A percentile compares a stretch with the other conserved stretches of the same genome.
Evolutionary conservation across 2,329 filamentous ascomycete species (phyloP).

Genomic region (Clarireedia monteithiana): DNA sequence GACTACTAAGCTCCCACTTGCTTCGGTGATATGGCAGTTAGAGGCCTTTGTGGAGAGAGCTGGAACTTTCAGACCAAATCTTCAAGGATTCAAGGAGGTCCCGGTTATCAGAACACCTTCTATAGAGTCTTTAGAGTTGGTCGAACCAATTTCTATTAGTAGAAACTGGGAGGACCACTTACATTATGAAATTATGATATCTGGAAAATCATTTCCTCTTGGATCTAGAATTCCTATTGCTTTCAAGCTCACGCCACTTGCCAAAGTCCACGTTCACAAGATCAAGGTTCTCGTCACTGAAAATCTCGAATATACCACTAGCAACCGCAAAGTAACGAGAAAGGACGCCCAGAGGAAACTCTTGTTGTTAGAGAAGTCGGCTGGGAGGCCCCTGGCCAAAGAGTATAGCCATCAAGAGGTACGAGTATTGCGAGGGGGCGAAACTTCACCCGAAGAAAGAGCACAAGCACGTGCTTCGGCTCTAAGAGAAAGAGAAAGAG

Average conservation of each 20-base stretch:
- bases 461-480: slow-evolving; percentile 29
- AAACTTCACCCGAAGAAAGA: slow-evolving; percentile 45
- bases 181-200: slow-evolving; percentile 72
- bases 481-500: slow-evolving; percentile 33
- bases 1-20: slow-evolving; percentile 64
- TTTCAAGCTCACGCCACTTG: slow-evolving; percentile 66
- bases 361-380: slow-evolving; percentile 62
- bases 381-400: slow-evolving; percentile 53
- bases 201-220: slow-evolving; percentile 67
- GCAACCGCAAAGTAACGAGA: slow-evolving; percentile 59
- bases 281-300: slow-evolving; percentile 69
- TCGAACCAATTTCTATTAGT: slow-evolving; percentile 69
- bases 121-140: slow-evolving; percentile 62
- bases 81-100: slow-evolving; percentile 60
- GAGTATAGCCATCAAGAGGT: slow-evolving; percentile 60
- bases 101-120: slow-evolving; percentile 60
- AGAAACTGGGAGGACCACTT: slow-evolving; percentile 70
- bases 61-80: slow-evolving; percentile 62
- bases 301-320: slow-evolving; percentile 63
- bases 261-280: slow-evolving; percentile 66
- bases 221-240: slow-evolving; percentile 66
- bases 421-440: slow-evolving; percentile 58
- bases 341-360: slow-evolving; percentile 61
- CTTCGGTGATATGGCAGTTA: slow-evolving; percentile 61
- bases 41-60: slow-evolving; percentile 62